Conservation (phyloP, 2,329 filamentous ascomycete genomes). For the Lachnellula subtilissima region DNA sequence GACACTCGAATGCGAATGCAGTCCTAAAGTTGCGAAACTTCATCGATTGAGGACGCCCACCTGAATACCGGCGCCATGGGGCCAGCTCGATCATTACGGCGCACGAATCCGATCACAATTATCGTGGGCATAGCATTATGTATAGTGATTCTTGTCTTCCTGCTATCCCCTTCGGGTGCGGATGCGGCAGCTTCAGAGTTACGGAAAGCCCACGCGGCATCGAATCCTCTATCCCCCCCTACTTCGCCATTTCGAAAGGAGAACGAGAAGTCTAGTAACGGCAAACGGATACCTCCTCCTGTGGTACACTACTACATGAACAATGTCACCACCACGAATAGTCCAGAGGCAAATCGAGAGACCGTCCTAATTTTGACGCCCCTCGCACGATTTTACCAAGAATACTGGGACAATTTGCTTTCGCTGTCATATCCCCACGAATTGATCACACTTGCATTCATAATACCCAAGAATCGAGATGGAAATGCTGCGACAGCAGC, state of each 20-base stretch:
- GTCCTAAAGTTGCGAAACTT: conserved; percentile 9
- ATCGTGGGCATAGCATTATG: conserved; percentile 66
- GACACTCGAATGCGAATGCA: conserved; percentile 18
- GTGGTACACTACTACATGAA: conserved; percentile 94
- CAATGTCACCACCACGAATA: conserved; percentile 77
- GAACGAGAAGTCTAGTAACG: conserved; percentile 46
- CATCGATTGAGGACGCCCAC: conserved; percentile 27
- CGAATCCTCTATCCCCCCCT: conserved; percentile 67
- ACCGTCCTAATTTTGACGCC: conserved; percentile 88
- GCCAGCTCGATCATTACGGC: conserved; percentile 66
- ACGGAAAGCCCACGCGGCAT: conserved; percentile 52
- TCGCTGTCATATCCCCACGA: conserved; percentile 86
- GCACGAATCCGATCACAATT: conserved; percentile 72
- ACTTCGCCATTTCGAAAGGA: conserved; percentile 70
- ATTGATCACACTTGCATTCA: conserved; percentile 91
- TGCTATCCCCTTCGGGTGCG: conserved; percentile 48
- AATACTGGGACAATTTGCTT: conserved; percentile 92
- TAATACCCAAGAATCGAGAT: conserved; percentile 88
- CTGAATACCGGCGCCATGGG: conserved; percentile 42
- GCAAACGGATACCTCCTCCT: conserved; percentile 62
- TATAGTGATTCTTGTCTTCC: conserved; percentile 65
- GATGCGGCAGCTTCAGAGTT: conserved; percentile 44
- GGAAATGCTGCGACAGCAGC: conserved; percentile 81
- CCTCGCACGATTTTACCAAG: conserved; percentile 86
- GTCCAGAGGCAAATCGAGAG: conserved; percentile 75